Conservation (phyloP, 1,139 yeast species). For the Blastobotrys apis region DNA sequence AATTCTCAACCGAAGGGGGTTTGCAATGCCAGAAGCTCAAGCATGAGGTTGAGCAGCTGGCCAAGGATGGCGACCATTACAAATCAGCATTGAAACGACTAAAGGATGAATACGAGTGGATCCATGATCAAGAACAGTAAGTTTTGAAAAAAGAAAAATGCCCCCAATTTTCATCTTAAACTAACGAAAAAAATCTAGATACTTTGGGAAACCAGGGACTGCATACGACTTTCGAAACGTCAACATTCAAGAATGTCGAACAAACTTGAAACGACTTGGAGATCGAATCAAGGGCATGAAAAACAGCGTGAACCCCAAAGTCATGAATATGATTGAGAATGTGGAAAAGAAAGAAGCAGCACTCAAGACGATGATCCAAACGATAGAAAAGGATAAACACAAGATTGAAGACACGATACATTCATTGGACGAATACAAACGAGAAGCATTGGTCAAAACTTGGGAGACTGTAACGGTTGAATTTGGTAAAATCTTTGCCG, state of each 20-base stretch:
- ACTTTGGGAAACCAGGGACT: slow-evolving; percentile 37
- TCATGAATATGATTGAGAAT: slow-evolving; percentile 90
- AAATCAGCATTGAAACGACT: slow-evolving; percentile 47
- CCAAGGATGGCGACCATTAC: slow-evolving; percentile 39
- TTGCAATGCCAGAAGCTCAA: slow-evolving; percentile 54
- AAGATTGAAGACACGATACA: slow-evolving; percentile 86
- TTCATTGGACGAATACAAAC: slow-evolving; percentile 82
- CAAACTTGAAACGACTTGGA: slow-evolving; percentile 52
- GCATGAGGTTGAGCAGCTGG: slow-evolving; percentile 62
- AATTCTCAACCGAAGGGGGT: slow-evolving; percentile 47
- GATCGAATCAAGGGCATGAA: slow-evolving; percentile 69
- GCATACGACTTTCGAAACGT: slow-evolving; percentile 45
- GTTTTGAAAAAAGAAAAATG: slow-evolving; percentile 30
- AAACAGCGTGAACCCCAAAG: slow-evolving; percentile 79
- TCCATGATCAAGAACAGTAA: slow-evolving; percentile 54
- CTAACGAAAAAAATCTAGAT: slow-evolving; percentile 12
- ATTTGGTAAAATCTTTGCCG: slow-evolving; percentile 90
- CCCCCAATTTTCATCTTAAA: too few relatives aligned
- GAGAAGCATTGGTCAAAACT: slow-evolving; percentile 76
- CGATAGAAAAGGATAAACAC: slow-evolving; percentile 84
- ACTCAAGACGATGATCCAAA: slow-evolving; percentile 72
- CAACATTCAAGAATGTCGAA: slow-evolving; percentile 58
- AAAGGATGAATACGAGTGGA: slow-evolving; percentile 64
- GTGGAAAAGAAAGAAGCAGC: slow-evolving; percentile 85
- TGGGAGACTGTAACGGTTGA: slow-evolving; percentile 75